Conservation (phyloP, 306 rosid genomes). For the Styphnolobium japonicum region DNA sequence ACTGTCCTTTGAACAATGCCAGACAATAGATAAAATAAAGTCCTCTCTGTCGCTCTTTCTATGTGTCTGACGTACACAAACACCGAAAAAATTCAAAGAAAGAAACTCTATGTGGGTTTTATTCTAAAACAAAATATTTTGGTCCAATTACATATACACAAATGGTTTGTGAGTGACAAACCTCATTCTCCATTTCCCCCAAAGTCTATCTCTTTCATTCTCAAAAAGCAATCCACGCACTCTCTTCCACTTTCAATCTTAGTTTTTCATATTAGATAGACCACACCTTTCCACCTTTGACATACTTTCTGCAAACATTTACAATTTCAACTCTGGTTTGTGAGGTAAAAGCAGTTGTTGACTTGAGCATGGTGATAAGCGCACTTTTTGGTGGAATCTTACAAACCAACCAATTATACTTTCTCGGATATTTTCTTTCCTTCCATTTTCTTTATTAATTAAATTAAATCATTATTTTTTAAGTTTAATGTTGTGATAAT, state of each 20-base stretch:
- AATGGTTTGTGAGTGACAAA: constrained; percentile 17
- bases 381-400: constrained; percentile 21
- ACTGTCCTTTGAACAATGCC: not conserved
- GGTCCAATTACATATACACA: not conserved
- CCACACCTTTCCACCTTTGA: constrained; percentile 4
- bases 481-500: not conserved
- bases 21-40: not conserved
- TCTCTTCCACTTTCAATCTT: constrained; percentile 7
- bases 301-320: constrained; percentile 12
- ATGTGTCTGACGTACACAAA: constrained; percentile 1
- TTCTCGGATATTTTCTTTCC: constrained; percentile 15
- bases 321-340: not conserved
- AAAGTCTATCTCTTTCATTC: constrained; percentile 10
- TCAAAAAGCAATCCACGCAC: constrained; percentile 17
- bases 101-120: not conserved
- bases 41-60: not conserved
- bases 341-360: constrained; percentile 17
- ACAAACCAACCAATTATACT: constrained; percentile 10
- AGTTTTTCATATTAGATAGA: not conserved
- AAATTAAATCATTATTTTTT: not conserved
- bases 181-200: not conserved
- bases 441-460: not conserved
- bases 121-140: not conserved
- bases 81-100: not conserved
- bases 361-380: constrained; percentile 21